Evolutionary conservation across 345 rosid species (phyloP).

Genomic region (Carallia brachiata): DNA sequence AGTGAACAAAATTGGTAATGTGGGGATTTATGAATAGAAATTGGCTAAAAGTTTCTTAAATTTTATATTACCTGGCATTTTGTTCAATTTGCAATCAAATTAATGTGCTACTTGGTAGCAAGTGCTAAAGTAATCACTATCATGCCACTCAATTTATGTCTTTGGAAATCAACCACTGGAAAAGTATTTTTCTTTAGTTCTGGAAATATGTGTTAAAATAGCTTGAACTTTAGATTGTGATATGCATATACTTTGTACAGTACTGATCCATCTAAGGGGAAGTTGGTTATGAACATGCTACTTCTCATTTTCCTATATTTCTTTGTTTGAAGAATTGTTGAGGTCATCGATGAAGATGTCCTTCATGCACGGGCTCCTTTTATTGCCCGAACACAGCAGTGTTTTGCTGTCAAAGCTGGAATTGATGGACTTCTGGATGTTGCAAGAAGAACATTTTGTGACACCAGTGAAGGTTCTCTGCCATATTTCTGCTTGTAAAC

Average conservation of each 20-base stretch:
- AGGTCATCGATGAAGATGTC: constrained; percentile 89
- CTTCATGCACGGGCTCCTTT: constrained; percentile 95
- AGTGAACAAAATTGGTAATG: neutral
- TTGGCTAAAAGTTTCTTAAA: too few species aligned
- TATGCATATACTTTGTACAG: neutral
- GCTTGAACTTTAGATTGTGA: neutral
- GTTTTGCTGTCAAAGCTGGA: constrained; percentile 95
- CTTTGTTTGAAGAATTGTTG: constrained; percentile 52
- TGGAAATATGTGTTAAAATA: too few species aligned
- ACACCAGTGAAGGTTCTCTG: constrained; percentile 85
- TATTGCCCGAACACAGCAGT: constrained; percentile 96
- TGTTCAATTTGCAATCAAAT: too few species aligned
- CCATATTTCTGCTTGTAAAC: neutral
- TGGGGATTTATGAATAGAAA: too few species aligned
- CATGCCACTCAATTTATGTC: too few species aligned
- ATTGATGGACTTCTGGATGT: constrained; percentile 93
- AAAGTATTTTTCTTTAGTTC: too few species aligned
- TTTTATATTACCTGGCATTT: too few species aligned
- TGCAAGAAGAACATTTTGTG: constrained; percentile 90
- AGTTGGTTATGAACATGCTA: constrained; percentile 10
- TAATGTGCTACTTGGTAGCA: too few species aligned
- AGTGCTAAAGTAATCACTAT: too few species aligned
- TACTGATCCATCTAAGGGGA: neutral
- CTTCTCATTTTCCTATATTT: constrained; percentile 14
- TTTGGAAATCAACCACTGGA: too few species aligned